Base-by-base conservation (phyloP, 352 stramenopile species). In the Phytopythium cucurbitacearum region DNA sequence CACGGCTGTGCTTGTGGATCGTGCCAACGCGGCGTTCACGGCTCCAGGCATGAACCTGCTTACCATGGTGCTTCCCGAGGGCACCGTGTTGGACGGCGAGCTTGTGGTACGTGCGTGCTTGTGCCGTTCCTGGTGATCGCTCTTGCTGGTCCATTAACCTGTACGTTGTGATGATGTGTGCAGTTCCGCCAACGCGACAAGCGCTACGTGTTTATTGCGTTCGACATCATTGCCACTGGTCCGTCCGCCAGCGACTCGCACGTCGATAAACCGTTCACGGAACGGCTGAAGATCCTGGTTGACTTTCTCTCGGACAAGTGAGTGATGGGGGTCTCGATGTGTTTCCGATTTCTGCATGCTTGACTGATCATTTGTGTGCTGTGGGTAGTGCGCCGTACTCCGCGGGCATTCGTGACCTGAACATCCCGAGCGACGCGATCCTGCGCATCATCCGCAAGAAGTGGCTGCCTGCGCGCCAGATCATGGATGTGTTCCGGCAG, bases 61-160 rank as follows among this genome's bases (percentile, higher is more conserved):
- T 12, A 87, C 80, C 28, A 53, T 89, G 50, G 67, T 95, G 34
- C 64, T 97, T 9, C 85, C 82, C 2, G 75, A 89, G 64, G 87
- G 87, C 48, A 96, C 89, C 5, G 85, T 97, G 32, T 73, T 97
- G 3, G 89, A 97, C 47, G 89, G 89, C 11, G 89, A 97, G 59
- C 70, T 93, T 57, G 85, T 95, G 65, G 82, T 93, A 65, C 40
- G 82, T 78, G 34, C 3, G 3, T 53, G 32, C 5, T 51, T 32
- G 52, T 63, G 7, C 8, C 10, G 43, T 5, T 2, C 11, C 32
- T 34, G 42, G n/a, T 56, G 36, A 36, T 50, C 15, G 32, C 16
- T 15, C 9, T 13, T 13, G 40, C 44, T 15, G 21, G 33, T 33
- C 15, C 48, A 15, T 40, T 45, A 10, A 48, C 7, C 32, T 57